Evolutionary conservation across 495 filamentous ascomycete genomes (phyloP).

Genomic region (Aspergillus cristatus): DNA sequence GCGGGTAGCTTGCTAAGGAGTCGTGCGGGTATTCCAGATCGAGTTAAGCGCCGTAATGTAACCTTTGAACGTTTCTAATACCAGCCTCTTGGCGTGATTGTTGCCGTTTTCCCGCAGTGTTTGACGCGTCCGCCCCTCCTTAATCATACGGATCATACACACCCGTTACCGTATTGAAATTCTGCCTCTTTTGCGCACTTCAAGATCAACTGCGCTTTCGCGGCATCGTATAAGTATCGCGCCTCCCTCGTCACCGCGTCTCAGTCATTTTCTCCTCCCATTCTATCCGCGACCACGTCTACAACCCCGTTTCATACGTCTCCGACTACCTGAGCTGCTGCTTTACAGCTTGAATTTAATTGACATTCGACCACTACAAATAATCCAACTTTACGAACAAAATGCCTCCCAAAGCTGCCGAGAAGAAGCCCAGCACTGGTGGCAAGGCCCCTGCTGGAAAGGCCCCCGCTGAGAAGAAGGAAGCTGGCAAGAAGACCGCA

Average conservation of each 20-base stretch:
- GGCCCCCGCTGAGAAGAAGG: slow-evolving; percentile 94
- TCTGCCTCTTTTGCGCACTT: slow-evolving; percentile 33
- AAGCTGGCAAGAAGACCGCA: slow-evolving; percentile 96
- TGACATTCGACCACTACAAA: not conserved
- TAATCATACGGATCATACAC: slow-evolving; percentile 47
- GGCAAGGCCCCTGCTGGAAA: slow-evolving; percentile 92
- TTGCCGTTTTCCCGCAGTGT: slow-evolving; percentile 7
- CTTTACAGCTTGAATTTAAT: slow-evolving; percentile 12
- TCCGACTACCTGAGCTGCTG: no score
- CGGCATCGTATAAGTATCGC: slow-evolving; percentile 44
- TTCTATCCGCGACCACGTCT: slow-evolving; percentile 29
- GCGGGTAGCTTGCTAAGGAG: slow-evolving; percentile 4
- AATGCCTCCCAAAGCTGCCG: slow-evolving; percentile 92
- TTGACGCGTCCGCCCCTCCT: slow-evolving; percentile 18
- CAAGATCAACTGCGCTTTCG: slow-evolving; percentile 37
- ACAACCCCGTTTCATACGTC: not conserved
- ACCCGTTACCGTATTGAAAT: slow-evolving; percentile 39
- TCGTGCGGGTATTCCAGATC: slow-evolving; percentile 15
- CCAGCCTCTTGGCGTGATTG: slow-evolving; percentile 14
- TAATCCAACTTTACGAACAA: slow-evolving; percentile 20
- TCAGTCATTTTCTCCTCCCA: slow-evolving; percentile 23
- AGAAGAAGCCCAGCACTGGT: slow-evolving; percentile 94
- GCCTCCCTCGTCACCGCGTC: slow-evolving; percentile 38
- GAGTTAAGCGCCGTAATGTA: slow-evolving; percentile 23
- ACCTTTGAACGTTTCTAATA: slow-evolving; percentile 11